These are phyloP conservation scores for Cichorium intybus DNA, from an alignment of 140 eudicot species.

Conservation along the genomic window DNA sequence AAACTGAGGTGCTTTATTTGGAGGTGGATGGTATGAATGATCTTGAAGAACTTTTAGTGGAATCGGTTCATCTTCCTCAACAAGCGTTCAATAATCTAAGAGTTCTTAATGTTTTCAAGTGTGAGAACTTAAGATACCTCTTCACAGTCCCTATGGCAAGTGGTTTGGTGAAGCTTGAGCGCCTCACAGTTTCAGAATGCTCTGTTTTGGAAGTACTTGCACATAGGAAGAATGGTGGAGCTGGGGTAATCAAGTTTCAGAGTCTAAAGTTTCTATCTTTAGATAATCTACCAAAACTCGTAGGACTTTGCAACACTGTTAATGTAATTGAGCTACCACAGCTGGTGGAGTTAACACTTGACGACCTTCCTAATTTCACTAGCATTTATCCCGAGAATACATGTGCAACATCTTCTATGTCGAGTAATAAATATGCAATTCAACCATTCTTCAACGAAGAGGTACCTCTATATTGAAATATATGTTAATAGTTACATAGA, in stretches of 20 bases:
- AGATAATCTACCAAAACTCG: not conserved
- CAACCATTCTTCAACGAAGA: conserved; percentile 1
- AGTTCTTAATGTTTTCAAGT: not conserved
- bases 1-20: not conserved
- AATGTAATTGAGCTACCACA: not conserved
- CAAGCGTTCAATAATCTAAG: not conserved
- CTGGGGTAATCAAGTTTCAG: not conserved
- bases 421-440: not conserved
- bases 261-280: not conserved
- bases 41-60: not conserved
- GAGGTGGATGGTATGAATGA: not conserved
- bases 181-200: not conserved
- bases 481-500: not conserved
- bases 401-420: not conserved
- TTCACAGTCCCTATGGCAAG: not conserved
- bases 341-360: not conserved
- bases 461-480: not conserved
- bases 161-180: not conserved
- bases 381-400: not conserved
- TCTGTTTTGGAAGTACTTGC: not conserved
- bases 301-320: not conserved
- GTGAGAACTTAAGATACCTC: not conserved
- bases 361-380: not conserved
- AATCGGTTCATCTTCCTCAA: not conserved
- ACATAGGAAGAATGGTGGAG: not conserved